Percentiles rank a stretch among this genome's conserved stretches.
Evolutionary conservation across 257 asterid species (phyloP).

Genomic region (Nicotiana benthamiana): DNA sequence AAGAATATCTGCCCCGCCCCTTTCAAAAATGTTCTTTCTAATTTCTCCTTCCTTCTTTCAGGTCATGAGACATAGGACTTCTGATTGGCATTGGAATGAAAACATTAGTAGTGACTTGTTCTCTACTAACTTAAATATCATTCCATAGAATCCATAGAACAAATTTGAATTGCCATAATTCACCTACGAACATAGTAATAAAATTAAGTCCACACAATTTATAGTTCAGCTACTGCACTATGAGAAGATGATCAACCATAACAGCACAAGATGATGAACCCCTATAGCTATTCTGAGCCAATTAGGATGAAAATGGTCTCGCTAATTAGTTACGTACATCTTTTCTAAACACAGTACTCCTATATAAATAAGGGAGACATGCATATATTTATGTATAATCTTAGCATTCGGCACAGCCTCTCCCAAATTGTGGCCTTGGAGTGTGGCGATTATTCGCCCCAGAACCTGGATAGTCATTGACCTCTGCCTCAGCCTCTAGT

Average conservation of each 20-base stretch:
- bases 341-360: neutral
- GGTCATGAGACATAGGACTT: too few species aligned
- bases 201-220: too few species aligned
- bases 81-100: neutral
- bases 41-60: neutral
- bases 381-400: neutral
- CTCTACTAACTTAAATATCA: too few species aligned
- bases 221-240: neutral
- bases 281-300: neutral
- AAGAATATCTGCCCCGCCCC: too few species aligned
- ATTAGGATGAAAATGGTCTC: neutral
- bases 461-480: constrained; percentile 64
- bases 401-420: constrained; percentile 33
- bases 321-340: neutral
- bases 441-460: constrained; percentile 69
- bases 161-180: too few species aligned
- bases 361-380: neutral
- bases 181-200: too few species aligned
- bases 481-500: constrained; percentile 20
- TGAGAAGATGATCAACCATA: too few species aligned
- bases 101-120: neutral
- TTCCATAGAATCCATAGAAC: too few species aligned
- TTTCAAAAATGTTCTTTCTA: too few species aligned
- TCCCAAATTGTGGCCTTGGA: constrained; percentile 41
- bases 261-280: neutral